phyloP scores from a whole-genome alignment of 164 flowering plant species.

The Vitis cinerea region DNA sequence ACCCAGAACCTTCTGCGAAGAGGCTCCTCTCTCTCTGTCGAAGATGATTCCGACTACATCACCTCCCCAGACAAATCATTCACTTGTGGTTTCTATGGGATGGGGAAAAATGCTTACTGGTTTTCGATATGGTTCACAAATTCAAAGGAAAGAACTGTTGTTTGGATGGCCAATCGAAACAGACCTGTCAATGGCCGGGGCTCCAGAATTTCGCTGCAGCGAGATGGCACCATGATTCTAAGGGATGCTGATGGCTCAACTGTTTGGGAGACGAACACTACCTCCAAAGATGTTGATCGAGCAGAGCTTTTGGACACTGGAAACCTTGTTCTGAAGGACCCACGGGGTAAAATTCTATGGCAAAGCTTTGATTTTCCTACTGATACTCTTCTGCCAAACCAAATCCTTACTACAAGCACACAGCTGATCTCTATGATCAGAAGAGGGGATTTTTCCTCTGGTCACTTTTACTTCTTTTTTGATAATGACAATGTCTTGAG shows the following conservation, averaged over 20 bases:
- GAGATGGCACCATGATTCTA: conserved; percentile 21
- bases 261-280: conserved; percentile 23
- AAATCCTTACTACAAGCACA: conserved; percentile 25
- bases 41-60: conserved; percentile 17
- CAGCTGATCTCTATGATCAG: conserved; percentile 23
- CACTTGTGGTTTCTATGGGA: conserved; percentile 35
- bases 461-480: conserved; percentile 27
- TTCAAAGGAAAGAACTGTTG: conserved; percentile 25
- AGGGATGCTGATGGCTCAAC: conserved; percentile 20
- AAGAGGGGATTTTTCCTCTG: conserved; percentile 22
- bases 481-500: conserved; percentile 36
- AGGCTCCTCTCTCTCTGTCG: conserved; percentile 25
- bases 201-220: conserved; percentile 19
- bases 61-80: conserved; percentile 32
- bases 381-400: conserved; percentile 42
- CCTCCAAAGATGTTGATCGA: conserved; percentile 1
- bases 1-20: not conserved
- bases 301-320: conserved; percentile 31
- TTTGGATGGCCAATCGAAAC: conserved; percentile 46
- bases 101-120: conserved; percentile 39
- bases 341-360: conserved; percentile 28
- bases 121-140: conserved; percentile 43
- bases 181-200: conserved; percentile 37
- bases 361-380: conserved; percentile 44
- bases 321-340: conserved; percentile 28